These are phyloP conservation scores for Thielaviopsis populi DNA, from an alignment of 2,329 filamentous ascomycete species.

Conservation along the genomic window DNA sequence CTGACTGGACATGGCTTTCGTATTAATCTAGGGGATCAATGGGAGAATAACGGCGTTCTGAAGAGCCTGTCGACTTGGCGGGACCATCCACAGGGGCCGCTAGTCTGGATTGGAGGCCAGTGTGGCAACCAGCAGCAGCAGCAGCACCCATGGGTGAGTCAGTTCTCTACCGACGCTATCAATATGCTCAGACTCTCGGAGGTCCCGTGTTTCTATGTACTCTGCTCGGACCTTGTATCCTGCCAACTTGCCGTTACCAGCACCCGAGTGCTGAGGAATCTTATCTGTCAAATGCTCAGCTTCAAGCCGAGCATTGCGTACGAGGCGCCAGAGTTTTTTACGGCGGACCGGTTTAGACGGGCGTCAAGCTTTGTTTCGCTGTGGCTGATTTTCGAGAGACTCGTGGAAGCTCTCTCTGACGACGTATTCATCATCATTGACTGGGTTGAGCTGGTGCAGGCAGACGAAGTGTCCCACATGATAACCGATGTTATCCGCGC, in stretches of 20 bases:
- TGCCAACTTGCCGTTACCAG: slow-evolving; percentile 9
- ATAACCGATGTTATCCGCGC: slow-evolving; percentile 7
- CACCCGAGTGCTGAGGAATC: slow-evolving; percentile 11
- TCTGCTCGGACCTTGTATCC: slow-evolving; percentile 8
- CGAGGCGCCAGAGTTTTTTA: slow-evolving; percentile 13
- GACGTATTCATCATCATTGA: slow-evolving; percentile 16
- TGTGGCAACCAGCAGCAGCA: neutral
- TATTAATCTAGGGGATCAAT: neutral
- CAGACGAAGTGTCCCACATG: slow-evolving; percentile 11
- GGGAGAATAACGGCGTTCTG: slow-evolving; percentile 16
- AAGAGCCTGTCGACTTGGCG: slow-evolving; percentile 10
- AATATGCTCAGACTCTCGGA: slow-evolving; percentile 8
- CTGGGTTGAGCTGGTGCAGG: slow-evolving; percentile 11
- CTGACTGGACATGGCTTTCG: neutral
- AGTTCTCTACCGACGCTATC: slow-evolving; percentile 14
- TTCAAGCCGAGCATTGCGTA: slow-evolving; percentile 11
- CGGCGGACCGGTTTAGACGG: slow-evolving; percentile 4
- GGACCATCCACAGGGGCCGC: slow-evolving; percentile 2
- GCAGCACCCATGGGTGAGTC: slow-evolving; percentile 12
- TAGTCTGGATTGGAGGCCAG: slow-evolving; percentile 14
- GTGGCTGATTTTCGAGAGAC: slow-evolving; percentile 14
- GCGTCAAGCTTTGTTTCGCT: neutral
- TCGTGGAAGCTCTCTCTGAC: slow-evolving; percentile 9
- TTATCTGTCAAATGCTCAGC: slow-evolving; percentile 14
- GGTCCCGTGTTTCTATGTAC: slow-evolving; percentile 12